phyloP scores from a whole-genome alignment of 2,329 filamentous ascomycete genomes.

The Monilinia vaccinii-corymbosi region DNA sequence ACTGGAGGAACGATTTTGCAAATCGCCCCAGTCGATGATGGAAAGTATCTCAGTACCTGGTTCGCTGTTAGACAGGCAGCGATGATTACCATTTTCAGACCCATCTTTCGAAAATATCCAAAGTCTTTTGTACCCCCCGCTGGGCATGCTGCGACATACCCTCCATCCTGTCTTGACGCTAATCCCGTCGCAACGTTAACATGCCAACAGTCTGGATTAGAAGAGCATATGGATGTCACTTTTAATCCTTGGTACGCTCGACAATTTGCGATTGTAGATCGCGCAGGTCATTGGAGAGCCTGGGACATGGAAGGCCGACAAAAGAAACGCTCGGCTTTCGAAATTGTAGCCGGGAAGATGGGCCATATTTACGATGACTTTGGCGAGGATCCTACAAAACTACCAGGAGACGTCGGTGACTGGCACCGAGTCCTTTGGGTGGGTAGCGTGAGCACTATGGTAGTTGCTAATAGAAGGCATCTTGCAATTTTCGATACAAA shows the following conservation, averaged over 20 bases:
- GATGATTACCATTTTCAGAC: slow-evolving; percentile 36
- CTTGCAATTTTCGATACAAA: slow-evolving; percentile 27
- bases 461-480: slow-evolving; percentile 35
- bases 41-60: slow-evolving; percentile 31
- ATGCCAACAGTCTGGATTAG: slow-evolving; percentile 43
- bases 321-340: slow-evolving; percentile 9
- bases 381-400: slow-evolving; percentile 1
- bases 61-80: slow-evolving; percentile 38
- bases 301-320: slow-evolving; percentile 41
- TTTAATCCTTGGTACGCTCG: slow-evolving; percentile 54
- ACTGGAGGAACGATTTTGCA: slow-evolving; percentile 39
- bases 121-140: slow-evolving; percentile 7
- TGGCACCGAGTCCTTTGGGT: slow-evolving; percentile 43
- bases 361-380: slow-evolving; percentile 23
- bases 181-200: slow-evolving; percentile 47
- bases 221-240: slow-evolving; percentile 50
- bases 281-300: slow-evolving; percentile 56
- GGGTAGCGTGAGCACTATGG: slow-evolving; percentile 36
- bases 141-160: slow-evolving; percentile 12
- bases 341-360: slow-evolving; percentile 16
- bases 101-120: slow-evolving; percentile 18
- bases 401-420: slow-evolving; percentile 27
- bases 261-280: slow-evolving; percentile 58
- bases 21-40: slow-evolving; percentile 34
- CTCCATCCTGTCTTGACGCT: slow-evolving; percentile 43